These are phyloP conservation scores for Cladophialophora immunda DNA, from an alignment of 2,329 filamentous ascomycete species.

Conservation along the genomic window DNA sequence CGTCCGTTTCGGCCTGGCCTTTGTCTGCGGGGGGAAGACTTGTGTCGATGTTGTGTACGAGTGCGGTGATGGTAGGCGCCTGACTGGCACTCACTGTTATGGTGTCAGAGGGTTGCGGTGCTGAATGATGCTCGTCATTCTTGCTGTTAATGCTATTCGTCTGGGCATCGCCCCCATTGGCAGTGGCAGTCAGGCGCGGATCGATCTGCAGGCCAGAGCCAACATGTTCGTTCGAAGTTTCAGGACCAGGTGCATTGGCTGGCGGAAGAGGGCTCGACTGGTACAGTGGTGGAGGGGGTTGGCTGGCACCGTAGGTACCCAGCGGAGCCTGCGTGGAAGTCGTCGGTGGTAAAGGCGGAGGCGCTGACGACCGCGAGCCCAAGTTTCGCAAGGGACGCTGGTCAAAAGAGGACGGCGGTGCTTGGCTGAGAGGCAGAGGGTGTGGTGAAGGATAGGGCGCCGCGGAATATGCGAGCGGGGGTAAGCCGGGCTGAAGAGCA, in stretches of 20 bases:
- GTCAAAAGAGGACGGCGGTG: slow-evolving; percentile 40
- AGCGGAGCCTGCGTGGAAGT: slow-evolving; percentile 47
- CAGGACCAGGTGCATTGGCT: slow-evolving; percentile 45
- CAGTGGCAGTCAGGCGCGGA: slow-evolving; percentile 44
- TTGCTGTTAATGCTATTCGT: slow-evolving; percentile 18
- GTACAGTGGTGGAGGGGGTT: slow-evolving; percentile 40
- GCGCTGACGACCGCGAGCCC: slow-evolving; percentile 46
- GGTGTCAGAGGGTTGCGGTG: slow-evolving; percentile 36
- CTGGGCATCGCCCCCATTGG: slow-evolving; percentile 23
- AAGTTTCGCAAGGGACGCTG: slow-evolving; percentile 37
- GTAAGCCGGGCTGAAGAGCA: slow-evolving; percentile 32
- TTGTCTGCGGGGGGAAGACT: slow-evolving; percentile 63
- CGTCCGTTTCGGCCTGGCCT: slow-evolving; percentile 52
- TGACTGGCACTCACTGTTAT: slow-evolving; percentile 46
- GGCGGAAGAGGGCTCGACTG: slow-evolving; percentile 31
- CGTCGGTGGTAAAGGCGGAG: slow-evolving; percentile 47
- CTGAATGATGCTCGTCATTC: slow-evolving; percentile 19
- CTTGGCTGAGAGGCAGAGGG: slow-evolving; percentile 33
- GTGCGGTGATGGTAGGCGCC: slow-evolving; percentile 64
- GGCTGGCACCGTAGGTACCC: slow-evolving; percentile 44
- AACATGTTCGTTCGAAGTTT: slow-evolving; percentile 22
- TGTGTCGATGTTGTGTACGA: slow-evolving; percentile 52
- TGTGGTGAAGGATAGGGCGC: slow-evolving; percentile 32
- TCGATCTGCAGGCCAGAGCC: slow-evolving; percentile 41
- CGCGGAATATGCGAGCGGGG: slow-evolving; percentile 35